Percentiles rank a stretch among this genome's conserved stretches.
These are phyloP conservation scores for Beauveria bassiana DNA, from an alignment of 2,329 filamentous ascomycete genomes.

Conservation along the genomic window DNA sequence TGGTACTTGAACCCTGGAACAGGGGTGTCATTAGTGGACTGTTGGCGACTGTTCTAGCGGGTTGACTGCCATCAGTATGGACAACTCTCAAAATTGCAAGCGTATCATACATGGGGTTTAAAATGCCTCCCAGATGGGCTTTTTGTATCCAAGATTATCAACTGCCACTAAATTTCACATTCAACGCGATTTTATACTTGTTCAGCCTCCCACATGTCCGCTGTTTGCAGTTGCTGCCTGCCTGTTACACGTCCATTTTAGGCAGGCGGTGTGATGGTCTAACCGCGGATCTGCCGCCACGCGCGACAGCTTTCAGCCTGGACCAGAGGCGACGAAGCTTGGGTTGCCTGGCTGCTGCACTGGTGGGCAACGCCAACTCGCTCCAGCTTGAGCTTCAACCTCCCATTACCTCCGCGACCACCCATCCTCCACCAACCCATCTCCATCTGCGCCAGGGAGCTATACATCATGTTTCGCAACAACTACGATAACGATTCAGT, in stretches of 20 bases:
- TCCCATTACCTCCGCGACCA: neutral
- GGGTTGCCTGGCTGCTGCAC: slow-evolving; percentile 13
- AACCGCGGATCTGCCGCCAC: slow-evolving; percentile 12
- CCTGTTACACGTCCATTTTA: neutral
- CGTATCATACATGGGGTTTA: neutral
- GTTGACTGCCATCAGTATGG: neutral
- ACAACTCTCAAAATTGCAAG: neutral
- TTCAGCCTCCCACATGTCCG: too few relatives aligned
- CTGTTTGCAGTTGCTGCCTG: neutral
- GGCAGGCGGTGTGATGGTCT: slow-evolving; percentile 17
- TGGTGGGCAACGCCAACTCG: slow-evolving; percentile 9
- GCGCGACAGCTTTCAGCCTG: slow-evolving; percentile 9
- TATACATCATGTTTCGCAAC: slow-evolving; percentile 86
- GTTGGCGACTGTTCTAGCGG: neutral
- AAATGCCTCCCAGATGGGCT: neutral
- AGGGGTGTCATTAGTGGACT: neutral
- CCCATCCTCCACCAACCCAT: neutral
- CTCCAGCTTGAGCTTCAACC: slow-evolving; percentile 6
- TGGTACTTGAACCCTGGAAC: neutral
- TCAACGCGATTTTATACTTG: too few relatives aligned
- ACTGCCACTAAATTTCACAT: too few relatives aligned
- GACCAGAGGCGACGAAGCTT: slow-evolving; percentile 18
- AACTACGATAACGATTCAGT: slow-evolving; percentile 99
- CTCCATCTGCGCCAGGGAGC: slow-evolving; percentile 8
- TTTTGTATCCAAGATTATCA: neutral